Evolutionary conservation across 495 filamentous ascomycete genomes (phyloP).

Genomic region (Talaromyces stipitatus): DNA sequence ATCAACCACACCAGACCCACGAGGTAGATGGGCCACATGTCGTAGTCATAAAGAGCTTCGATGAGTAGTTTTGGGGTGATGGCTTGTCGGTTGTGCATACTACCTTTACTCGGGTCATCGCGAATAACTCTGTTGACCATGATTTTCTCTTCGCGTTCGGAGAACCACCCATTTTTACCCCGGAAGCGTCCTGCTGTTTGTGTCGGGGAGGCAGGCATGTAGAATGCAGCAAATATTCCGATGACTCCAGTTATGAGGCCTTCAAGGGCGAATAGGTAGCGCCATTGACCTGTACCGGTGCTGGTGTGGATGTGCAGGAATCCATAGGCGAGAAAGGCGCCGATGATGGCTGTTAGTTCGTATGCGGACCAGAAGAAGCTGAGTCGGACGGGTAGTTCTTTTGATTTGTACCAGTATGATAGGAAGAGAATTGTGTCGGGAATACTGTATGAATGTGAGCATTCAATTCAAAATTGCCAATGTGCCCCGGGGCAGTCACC

Average conservation of each 20-base stretch:
- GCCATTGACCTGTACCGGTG: constrained; percentile 59
- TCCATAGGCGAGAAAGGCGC: constrained; percentile 64
- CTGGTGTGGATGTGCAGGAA: constrained; percentile 58
- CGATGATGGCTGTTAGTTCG: constrained; percentile 54
- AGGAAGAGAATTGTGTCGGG: constrained; percentile 56
- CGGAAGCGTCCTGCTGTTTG: constrained; percentile 62
- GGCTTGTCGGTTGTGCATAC: constrained; percentile 54
- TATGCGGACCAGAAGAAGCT: constrained; percentile 70
- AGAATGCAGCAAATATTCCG: constrained; percentile 54
- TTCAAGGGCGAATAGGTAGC: constrained; percentile 58
- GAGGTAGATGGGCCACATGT: constrained; percentile 66
- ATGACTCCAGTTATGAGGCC: constrained; percentile 50
- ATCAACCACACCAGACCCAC: constrained; percentile 52
- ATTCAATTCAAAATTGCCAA: too few relatives aligned
- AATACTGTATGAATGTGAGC: constrained; percentile 18
- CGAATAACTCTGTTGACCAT: constrained; percentile 69
- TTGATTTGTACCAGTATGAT: constrained; percentile 68
- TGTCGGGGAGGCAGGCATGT: constrained; percentile 65
- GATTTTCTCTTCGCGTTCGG: constrained; percentile 56
- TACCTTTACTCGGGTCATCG: constrained; percentile 62
- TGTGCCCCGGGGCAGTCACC: too few relatives aligned
- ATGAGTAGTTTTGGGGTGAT: constrained; percentile 51
- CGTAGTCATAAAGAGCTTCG: constrained; percentile 53
- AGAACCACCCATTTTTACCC: constrained; percentile 70
- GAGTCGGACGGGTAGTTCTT: constrained; percentile 58